Base-by-base conservation (phyloP, 768 basidiomycete genomes). In the Naematelia encephala region DNA sequence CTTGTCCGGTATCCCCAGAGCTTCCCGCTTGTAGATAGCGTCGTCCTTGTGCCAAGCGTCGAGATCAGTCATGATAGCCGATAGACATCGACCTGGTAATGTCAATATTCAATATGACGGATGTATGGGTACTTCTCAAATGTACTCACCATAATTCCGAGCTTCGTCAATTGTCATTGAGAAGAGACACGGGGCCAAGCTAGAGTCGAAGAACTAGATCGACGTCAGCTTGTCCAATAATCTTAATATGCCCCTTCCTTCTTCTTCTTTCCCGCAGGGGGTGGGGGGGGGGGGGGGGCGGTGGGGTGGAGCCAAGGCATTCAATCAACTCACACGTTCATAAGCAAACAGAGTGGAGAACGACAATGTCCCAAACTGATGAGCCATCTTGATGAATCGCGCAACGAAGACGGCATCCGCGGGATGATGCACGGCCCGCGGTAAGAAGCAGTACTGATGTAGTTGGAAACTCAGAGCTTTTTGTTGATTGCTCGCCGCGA, bases 111-210 rank as follows among this genome's bases (percentile, higher is more conserved):
- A n/a, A n/a, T n/a, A n/a, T n/a, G 34, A 8, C 34, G 29, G 13
- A 42, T 29, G 48, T 49, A 34, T 22, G 22, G 23, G 14, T n/a
- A 1, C 11, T 1, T 12, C 4, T 16, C 19, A 26, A 5, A 25
- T 44, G 11, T n/a, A 74, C 81, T 28, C 69, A 89, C 93, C 92
- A 68, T 91, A 92, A 77, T 97, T 98, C 51, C 88, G 85, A 12
- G 91, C 92, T 78, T 99, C 93, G 66, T 90, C 90, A 79, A 94
- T 94, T 63, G 93, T 96, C 70, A 91, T 93, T 0, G 90, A 88
- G 76, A 92, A 96, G 22, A 97, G 80, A 11, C 92, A 83, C 4
- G 86, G 85, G 52, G 89, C 86, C 51, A 96, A 82, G 62, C 90
- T 87, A 44, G 91, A 89, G 5, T 86, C 86, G 22, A 98, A 85